Base-by-base conservation (phyloP, 1,284 basidiomycete genomes). In the Apiotrichum domesticum region DNA sequence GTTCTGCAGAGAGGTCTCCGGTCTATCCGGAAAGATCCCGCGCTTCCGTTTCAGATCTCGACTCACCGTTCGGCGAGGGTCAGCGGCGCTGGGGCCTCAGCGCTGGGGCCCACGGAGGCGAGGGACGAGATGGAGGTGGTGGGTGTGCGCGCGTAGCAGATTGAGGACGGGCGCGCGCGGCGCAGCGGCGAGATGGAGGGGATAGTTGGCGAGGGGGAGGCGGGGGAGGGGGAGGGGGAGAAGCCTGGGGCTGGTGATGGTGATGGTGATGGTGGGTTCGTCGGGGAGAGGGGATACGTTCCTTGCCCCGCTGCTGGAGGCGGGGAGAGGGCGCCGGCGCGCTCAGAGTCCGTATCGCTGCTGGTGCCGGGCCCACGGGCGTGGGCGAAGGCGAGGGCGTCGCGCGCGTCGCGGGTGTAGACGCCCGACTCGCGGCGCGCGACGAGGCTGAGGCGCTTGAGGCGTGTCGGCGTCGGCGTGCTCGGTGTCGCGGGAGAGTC, bases 51-150 rank as follows among this genome's bases (percentile, higher is more conserved):
- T 21, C 21, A 21, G 21, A 21, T 42, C 41, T 8, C 47, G 15
- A 55, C 63, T 59, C 57, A 67, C 65, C 57, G 60, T n/a, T 67
- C 65, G 2, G 64, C 53, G n/a, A 67, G 44, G 1, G 63, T 67
- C 13, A 52, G 35, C 43, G 51, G 35, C 29, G 32, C 42, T 35
- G n/a, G 32, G 37, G 34, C 7, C 7, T 13, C 37, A 21, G n/a
- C 6, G 21, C 21, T 21, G 21, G 37, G 8, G 37, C 13, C 8
- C 37, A 8, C 37, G 41, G 41, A n/a, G 10, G n/a, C 6, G 6
- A 6, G 41, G 41, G 41, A 15, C 46, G 46, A 11, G 46, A 21
- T 21, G 21, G 21, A 21, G 21, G 21, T 21, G 21, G 21, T 21
- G 21, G 21, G 21, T 21, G 21, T 21, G 21, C 21, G 46, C 14